Base-by-base conservation (phyloP, 2,329 filamentous ascomycete genomes). In the Exserohilum turcica region DNA sequence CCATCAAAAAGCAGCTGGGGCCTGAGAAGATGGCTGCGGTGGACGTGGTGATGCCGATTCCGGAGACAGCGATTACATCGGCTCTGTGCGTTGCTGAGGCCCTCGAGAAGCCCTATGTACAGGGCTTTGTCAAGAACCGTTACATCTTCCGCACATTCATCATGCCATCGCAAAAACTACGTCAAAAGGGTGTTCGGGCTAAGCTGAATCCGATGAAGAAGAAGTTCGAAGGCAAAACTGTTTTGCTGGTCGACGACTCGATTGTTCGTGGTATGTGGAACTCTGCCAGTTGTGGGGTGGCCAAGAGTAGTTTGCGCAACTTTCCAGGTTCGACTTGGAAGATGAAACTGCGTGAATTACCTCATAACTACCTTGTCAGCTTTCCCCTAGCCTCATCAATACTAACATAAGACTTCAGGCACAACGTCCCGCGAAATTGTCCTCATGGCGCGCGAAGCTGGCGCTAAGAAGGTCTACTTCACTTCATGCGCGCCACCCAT, bases 101-200 rank as follows among this genome's bases (percentile, higher is more conserved):
- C 35, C 81, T 96, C 15, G 83, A 86, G 62, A 92, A 91, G 72
- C 89, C 89, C 1, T 91, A 89, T 67, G 87, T 84, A 53, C 89
- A 90, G 69, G 92, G 87, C 2, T 93, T 96, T 65, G 87, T 96
- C 60, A 95, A 94, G 81, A 95, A 95, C 75, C 84, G 90, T 46
- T 95, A 95, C 72, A 88, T 95, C 55, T 92, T 91, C 81, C 84
- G 91, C 43, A 95, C 91, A 0, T 94, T 93, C 73, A 93, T 92
- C 70, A 89, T 90, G 87, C 87, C 92, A 1, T 89, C 88, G 24
- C 92, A 97, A 74, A 85, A 85, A 63, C 84, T 86, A 15, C 83
- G 92, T 3, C 86, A 94, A 67, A 93, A 93, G 76, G 89, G 91
- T 62, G 91, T 97, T 8, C 87, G 93, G 3, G 85, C 92, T 43